Evolutionary conservation across 345 rosid genomes (phyloP).

Genomic region (Citrus sp.): DNA sequence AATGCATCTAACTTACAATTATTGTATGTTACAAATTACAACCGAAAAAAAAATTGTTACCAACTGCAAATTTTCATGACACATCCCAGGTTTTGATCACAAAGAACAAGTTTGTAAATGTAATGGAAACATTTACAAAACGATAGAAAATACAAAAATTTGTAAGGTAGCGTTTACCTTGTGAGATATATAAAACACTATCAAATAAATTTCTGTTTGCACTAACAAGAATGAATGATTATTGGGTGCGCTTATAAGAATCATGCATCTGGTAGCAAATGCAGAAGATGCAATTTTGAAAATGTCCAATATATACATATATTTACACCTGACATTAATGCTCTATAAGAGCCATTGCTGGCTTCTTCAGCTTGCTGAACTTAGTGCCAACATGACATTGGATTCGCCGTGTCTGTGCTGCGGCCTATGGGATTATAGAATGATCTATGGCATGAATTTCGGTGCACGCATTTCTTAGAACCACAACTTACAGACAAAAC

Average conservation of each 20-base stretch:
- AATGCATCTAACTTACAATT: too few relatives aligned
- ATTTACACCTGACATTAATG: too few relatives aligned
- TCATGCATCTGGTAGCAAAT: background rate
- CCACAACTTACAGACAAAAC: background rate
- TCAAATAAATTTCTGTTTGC: background rate
- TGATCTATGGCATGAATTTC: background rate
- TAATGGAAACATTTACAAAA: too few relatives aligned
- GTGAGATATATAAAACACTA: too few relatives aligned
- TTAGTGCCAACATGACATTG: background rate
- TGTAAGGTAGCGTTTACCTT: background rate
- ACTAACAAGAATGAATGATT: background rate
- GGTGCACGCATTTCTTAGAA: background rate
- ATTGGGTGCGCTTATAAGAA: background rate
- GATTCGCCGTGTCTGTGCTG: background rate
- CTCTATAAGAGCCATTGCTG: background rate
- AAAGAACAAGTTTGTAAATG: too few relatives aligned
- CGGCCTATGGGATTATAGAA: background rate
- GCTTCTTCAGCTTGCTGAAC: background rate
- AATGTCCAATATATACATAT: background rate
- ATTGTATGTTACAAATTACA: too few relatives aligned
- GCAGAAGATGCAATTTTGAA: background rate
- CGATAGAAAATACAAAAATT: too few relatives aligned
- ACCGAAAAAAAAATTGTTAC: too few relatives aligned
- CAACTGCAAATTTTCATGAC: too few relatives aligned
- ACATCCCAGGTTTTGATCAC: too few relatives aligned